Conservation (phyloP, 352 stramenopile genomes). For the Thalassiosira delicatula region DNA sequence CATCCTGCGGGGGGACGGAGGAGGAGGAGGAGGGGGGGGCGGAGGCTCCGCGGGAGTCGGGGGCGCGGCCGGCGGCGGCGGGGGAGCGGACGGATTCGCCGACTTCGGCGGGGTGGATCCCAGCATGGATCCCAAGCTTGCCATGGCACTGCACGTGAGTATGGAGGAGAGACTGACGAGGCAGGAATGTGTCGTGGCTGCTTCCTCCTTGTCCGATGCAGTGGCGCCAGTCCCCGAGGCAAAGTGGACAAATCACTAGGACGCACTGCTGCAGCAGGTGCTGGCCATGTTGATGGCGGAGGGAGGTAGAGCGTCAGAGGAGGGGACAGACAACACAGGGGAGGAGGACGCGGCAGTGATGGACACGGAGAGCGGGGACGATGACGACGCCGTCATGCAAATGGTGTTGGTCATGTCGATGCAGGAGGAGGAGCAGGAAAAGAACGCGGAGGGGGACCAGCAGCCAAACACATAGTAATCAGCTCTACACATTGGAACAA, state of each 20-base stretch:
- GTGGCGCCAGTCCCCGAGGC: slow-evolving; percentile 34
- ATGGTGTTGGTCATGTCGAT: slow-evolving; percentile 82
- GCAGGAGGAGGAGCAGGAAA: slow-evolving; percentile 56
- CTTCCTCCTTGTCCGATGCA: slow-evolving; percentile 81
- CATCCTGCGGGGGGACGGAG: slow-evolving; percentile 89
- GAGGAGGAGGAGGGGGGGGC: slow-evolving; percentile 38
- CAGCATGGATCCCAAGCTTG: slow-evolving; percentile 98
- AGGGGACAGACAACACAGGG: background rate
- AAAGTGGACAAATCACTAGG: slow-evolving; percentile 81
- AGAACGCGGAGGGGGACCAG: slow-evolving; percentile 25
- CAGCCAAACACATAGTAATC: too few relatives aligned
- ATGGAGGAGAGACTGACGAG: slow-evolving; percentile 98
- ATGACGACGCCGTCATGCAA: slow-evolving; percentile 83
- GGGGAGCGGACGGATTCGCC: slow-evolving; percentile 84
- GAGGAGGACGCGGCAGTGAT: slow-evolving; percentile 16
- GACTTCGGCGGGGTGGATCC: too few relatives aligned
- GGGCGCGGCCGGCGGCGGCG: slow-evolving; percentile 62
- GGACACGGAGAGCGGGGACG: slow-evolving; percentile 42
- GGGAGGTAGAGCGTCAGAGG: too few relatives aligned
- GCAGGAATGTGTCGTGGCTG: slow-evolving; percentile 92
- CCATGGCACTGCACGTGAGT: slow-evolving; percentile 96
- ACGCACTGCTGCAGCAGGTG: slow-evolving; percentile 86
- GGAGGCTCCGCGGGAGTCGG: slow-evolving; percentile 51
- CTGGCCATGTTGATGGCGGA: too few relatives aligned
- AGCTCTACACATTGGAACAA: too few relatives aligned